Percentiles rank a stretch among this genome's conserved stretches.
Conservation (phyloP, 257 asterid species). For the Coffea canephora region DNA sequence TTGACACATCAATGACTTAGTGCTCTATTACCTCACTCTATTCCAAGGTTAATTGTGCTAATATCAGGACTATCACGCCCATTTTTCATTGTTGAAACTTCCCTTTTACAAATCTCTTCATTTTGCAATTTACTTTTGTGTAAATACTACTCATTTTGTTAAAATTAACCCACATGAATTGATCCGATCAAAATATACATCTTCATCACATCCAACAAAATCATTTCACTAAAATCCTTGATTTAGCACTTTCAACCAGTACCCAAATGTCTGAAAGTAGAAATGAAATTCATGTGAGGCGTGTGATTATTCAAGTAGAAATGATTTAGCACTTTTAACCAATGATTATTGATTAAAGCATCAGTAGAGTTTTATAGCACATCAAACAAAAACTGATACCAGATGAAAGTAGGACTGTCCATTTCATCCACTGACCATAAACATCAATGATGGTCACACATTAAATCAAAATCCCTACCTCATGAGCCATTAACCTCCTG, state of each 20-base stretch:
- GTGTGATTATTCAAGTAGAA: background rate
- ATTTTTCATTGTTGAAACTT: background rate
- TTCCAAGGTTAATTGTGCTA: too few relatives aligned
- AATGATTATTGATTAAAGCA: background rate
- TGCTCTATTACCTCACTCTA: too few relatives aligned
- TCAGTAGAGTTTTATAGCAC: background rate
- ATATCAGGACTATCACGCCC: background rate
- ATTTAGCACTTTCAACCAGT: background rate
- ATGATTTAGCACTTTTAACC: background rate
- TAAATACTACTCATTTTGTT: background rate
- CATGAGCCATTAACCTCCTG: constrained; percentile 80
- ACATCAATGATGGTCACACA: background rate
- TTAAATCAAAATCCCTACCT: constrained; percentile 46
- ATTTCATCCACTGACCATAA: background rate
- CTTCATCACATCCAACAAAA: background rate
- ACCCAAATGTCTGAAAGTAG: background rate
- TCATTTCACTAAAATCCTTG: too few relatives aligned
- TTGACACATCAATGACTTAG: background rate
- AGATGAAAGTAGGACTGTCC: background rate
- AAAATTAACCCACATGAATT: background rate
- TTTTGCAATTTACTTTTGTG: background rate
- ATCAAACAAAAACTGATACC: background rate
- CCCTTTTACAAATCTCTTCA: background rate
- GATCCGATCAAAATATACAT: background rate
- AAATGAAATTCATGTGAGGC: background rate